Evolutionary conservation across 805 yeast species (phyloP).

Genomic region (Saccharomycopsis fodiens): DNA sequence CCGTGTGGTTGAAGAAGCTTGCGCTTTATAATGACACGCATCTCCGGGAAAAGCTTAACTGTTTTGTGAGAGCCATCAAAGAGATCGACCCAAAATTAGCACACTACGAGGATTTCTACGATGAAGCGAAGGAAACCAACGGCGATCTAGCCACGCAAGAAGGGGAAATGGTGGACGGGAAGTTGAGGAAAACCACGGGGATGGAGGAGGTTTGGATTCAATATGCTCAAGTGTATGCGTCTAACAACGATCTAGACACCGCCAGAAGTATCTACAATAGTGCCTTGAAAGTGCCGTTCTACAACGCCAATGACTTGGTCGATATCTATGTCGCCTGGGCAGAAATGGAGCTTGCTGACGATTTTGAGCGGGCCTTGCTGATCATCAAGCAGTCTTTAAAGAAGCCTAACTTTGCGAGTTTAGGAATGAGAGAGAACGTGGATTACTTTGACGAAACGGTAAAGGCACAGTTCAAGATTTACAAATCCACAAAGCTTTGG

Average conservation of each 20-base stretch:
- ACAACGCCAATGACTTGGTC: constrained; percentile 53
- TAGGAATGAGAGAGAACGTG: constrained; percentile 22
- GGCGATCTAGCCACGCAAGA: constrained; percentile 4
- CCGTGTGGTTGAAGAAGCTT: constrained; percentile 62
- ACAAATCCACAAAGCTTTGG: constrained; percentile 65
- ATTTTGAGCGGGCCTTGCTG: constrained; percentile 35
- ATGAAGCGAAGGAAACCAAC: neutral
- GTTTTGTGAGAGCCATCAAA: constrained; percentile 59
- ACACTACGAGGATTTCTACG: constrained; percentile 21
- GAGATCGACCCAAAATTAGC: constrained; percentile 55
- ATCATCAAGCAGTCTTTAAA: constrained; percentile 31
- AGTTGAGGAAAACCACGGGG: constrained; percentile 28
- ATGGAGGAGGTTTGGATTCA: constrained; percentile 60
- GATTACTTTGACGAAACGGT: constrained; percentile 33
- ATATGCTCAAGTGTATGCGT: constrained; percentile 60
- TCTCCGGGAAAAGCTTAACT: constrained; percentile 38
- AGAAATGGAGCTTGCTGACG: constrained; percentile 47
- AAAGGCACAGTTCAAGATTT: constrained; percentile 52
- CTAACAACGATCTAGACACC: constrained; percentile 43
- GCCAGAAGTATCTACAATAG: constrained; percentile 58
- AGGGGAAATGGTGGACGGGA: constrained; percentile 5
- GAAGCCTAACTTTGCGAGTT: constrained; percentile 20
- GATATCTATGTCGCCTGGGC: constrained; percentile 72
- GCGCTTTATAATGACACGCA: constrained; percentile 35
- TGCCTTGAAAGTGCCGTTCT: constrained; percentile 65